phyloP scores from a whole-genome alignment of 1,139 yeast species.

The Geotrichum candidum region DNA sequence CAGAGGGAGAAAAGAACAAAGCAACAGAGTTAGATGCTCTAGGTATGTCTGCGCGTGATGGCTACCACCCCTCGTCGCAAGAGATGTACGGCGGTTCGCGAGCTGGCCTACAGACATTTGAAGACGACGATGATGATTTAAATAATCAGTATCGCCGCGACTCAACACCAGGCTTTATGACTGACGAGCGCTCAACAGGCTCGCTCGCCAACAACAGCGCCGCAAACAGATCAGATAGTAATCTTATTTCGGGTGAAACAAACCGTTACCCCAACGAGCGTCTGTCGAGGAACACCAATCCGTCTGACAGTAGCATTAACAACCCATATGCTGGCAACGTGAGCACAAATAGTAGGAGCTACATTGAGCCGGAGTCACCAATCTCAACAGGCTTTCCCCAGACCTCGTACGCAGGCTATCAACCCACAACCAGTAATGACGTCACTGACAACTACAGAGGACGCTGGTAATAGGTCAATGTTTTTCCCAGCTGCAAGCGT shows the following conservation, averaged over 20 bases:
- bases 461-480: neutral
- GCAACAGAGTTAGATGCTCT: constrained; percentile 75
- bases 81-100: constrained; percentile 3
- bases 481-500: no score
- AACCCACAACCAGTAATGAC: constrained; percentile 3
- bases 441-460: constrained; percentile 5
- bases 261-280: neutral
- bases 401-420: constrained; percentile 2
- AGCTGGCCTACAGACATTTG: neutral
- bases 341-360: neutral
- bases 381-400: neutral
- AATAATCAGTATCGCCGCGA: neutral
- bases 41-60: constrained; percentile 80
- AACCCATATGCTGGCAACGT: neutral
- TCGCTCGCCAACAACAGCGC: neutral
- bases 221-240: neutral
- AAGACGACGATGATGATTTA: neutral
- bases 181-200: neutral
- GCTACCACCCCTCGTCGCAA: constrained; percentile 17
- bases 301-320: neutral
- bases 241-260: neutral
- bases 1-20: constrained; percentile 37
- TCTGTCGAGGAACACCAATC: neutral
- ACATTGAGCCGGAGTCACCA: neutral
- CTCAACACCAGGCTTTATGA: neutral